A percentile compares a stretch with the other conserved stretches of the same genome.
These are phyloP conservation scores for Boechera retrofracta DNA, from an alignment of 345 rosid species.

Conservation along the genomic window DNA sequence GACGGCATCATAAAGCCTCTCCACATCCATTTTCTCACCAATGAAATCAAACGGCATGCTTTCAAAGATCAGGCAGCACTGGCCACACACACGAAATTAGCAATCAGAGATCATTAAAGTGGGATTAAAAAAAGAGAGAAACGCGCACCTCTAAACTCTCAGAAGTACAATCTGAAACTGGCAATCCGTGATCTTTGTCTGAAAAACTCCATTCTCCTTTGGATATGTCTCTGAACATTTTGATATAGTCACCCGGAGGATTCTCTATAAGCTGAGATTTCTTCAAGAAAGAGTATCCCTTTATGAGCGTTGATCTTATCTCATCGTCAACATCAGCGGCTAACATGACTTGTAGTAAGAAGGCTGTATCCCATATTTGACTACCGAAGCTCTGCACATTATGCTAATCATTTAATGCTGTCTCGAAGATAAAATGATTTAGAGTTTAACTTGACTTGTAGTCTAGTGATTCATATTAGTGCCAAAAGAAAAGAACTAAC, in stretches of 20 bases:
- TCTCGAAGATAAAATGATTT: background rate
- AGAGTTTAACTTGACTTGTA: too few relatives aligned
- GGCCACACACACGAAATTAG: background rate
- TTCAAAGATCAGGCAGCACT: slow-evolving; percentile 31
- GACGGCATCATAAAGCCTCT: slow-evolving; percentile 66
- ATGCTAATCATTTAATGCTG: background rate
- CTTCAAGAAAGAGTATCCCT: slow-evolving; percentile 51
- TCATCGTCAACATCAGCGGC: slow-evolving; percentile 37
- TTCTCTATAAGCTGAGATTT: slow-evolving; percentile 54
- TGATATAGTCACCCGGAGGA: slow-evolving; percentile 57
- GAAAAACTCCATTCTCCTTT: slow-evolving; percentile 78
- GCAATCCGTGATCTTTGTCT: slow-evolving; percentile 77
- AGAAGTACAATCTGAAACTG: slow-evolving; percentile 69
- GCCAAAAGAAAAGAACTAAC: slow-evolving; percentile 8
- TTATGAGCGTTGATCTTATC: slow-evolving; percentile 45
- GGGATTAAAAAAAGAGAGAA: background rate
- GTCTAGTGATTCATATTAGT: too few relatives aligned
- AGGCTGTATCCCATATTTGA: slow-evolving; percentile 53
- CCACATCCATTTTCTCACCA: slow-evolving; percentile 46
- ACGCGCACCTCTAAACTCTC: slow-evolving; percentile 60
- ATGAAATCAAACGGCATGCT: slow-evolving; percentile 30
- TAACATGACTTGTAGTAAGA: slow-evolving; percentile 48
- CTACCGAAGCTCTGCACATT: slow-evolving; percentile 47
- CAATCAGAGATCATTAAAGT: background rate
- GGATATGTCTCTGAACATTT: slow-evolving; percentile 59